These are phyloP conservation scores for Puccinia horiana DNA, from an alignment of 1,284 basidiomycete species.

Conservation along the genomic window DNA sequence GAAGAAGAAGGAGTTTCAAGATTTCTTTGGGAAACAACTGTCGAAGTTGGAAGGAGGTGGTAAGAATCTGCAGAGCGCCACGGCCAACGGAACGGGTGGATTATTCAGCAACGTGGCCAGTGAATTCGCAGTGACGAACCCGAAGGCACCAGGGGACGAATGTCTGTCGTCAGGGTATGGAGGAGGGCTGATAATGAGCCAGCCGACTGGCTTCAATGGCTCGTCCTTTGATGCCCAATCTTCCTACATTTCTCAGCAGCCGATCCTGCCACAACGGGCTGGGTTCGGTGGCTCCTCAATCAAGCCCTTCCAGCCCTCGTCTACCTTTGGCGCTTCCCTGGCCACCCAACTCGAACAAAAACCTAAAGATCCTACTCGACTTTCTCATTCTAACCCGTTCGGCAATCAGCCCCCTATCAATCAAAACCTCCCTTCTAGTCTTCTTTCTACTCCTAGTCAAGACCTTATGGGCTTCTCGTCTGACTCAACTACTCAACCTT, in stretches of 20 bases:
- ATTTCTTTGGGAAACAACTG: constrained; percentile 39
- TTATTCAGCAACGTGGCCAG: constrained; percentile 39
- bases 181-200: constrained; percentile 10
- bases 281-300: constrained; percentile 71
- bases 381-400: constrained; percentile 1
- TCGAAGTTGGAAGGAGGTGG: constrained; percentile 42
- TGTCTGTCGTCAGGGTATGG: not conserved
- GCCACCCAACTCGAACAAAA: constrained; percentile 34
- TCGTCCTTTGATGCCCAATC: constrained; percentile 51
- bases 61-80: not conserved
- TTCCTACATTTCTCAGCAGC: constrained; percentile 35
- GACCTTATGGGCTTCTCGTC: constrained; percentile 23
- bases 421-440: not conserved
- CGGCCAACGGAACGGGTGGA: not conserved
- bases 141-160: not conserved
- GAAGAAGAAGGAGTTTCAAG: constrained; percentile 32
- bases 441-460: not conserved
- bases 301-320: constrained; percentile 87
- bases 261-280: constrained; percentile 74
- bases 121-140: constrained; percentile 46
- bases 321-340: constrained; percentile 79
- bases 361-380: not conserved
- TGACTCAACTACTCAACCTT: not conserved
- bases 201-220: constrained; percentile 32
- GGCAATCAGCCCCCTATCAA: not conserved